phyloP scores from a whole-genome alignment of 2,329 filamentous ascomycete genomes.

The Colletotrichum graminicola region DNA sequence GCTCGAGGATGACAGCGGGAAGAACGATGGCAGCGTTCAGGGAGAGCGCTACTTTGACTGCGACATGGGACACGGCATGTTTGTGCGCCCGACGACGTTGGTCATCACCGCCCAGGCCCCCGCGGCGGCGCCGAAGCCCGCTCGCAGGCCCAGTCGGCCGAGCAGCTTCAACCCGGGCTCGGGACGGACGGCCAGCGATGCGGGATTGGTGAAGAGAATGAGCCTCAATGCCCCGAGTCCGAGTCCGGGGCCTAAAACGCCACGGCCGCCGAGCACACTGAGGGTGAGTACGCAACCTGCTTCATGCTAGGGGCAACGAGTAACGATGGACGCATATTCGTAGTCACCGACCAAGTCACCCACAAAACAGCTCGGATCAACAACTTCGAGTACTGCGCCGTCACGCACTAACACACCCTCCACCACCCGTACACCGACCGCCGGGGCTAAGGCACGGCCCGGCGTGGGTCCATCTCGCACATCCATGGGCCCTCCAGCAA shows the following conservation, averaged over 20 bases:
- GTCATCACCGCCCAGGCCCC: constrained; percentile 66
- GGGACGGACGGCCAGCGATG: constrained; percentile 60
- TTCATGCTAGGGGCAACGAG: not conserved
- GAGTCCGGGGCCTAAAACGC: constrained; percentile 72
- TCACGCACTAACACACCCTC: constrained; percentile 76
- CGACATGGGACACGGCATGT: constrained; percentile 81
- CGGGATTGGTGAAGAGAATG: constrained; percentile 70
- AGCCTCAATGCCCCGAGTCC: constrained; percentile 80
- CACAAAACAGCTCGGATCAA: constrained; percentile 76
- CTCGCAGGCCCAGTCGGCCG: constrained; percentile 59
- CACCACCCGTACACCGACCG: constrained; percentile 61
- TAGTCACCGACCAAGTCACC: constrained; percentile 85
- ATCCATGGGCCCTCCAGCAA: constrained; percentile 76
- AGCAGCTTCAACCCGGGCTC: constrained; percentile 62
- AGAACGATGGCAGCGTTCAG: constrained; percentile 94
- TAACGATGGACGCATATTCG: constrained; percentile 24
- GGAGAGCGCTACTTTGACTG: constrained; percentile 92
- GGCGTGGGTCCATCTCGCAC: constrained; percentile 67
- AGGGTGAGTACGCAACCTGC: constrained; percentile 57
- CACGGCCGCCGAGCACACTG: constrained; percentile 67
- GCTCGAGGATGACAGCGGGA: constrained; percentile 83
- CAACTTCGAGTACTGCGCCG: constrained; percentile 66
- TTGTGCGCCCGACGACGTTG: constrained; percentile 80
- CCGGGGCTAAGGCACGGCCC: constrained; percentile 65
- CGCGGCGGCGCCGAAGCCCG: constrained; percentile 50